A percentile compares a stretch with the other conserved stretches of the same genome.
These are phyloP conservation scores for Globisporangium paddicum DNA, from an alignment of 352 stramenopile genomes.

Conservation along the genomic window DNA sequence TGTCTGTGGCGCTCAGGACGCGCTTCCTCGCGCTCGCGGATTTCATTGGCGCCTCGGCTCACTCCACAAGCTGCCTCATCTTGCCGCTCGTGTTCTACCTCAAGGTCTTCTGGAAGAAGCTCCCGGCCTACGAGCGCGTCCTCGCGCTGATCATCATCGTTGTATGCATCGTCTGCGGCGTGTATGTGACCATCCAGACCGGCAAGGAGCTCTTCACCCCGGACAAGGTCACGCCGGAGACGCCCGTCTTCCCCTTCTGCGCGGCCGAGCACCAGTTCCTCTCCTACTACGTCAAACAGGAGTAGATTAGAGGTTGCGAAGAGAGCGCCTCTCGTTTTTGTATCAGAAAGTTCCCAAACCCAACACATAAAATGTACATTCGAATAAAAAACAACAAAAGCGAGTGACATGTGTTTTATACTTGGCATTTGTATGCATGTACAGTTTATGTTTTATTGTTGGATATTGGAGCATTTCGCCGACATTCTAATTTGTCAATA, in stretches of 20 bases:
- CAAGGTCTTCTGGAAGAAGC: constrained; percentile 21
- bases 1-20: constrained; percentile 13
- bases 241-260: constrained; percentile 17
- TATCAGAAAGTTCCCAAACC: too few relatives aligned
- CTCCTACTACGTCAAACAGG: constrained; percentile 14
- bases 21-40: constrained; percentile 21
- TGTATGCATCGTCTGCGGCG: constrained; percentile 18
- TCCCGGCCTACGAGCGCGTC: constrained; percentile 18
- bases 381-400: too few relatives aligned
- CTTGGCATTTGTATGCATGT: too few relatives aligned
- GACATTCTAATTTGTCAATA: too few relatives aligned
- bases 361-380: too few relatives aligned
- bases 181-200: constrained; percentile 20
- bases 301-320: too few relatives aligned
- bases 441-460: too few relatives aligned
- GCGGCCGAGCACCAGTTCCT: constrained; percentile 11
- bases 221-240: constrained; percentile 7
- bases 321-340: too few relatives aligned
- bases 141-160: constrained; percentile 17
- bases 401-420: too few relatives aligned
- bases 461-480: too few relatives aligned
- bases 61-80: constrained; percentile 25
- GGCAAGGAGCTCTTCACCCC: constrained; percentile 16
- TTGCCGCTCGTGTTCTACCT: constrained; percentile 30
- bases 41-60: constrained; percentile 26